A percentile compares a stretch with the other conserved stretches of the same genome.
Conservation (phyloP, 805 yeast species). For the Maudiozyma serrabonitensis region DNA sequence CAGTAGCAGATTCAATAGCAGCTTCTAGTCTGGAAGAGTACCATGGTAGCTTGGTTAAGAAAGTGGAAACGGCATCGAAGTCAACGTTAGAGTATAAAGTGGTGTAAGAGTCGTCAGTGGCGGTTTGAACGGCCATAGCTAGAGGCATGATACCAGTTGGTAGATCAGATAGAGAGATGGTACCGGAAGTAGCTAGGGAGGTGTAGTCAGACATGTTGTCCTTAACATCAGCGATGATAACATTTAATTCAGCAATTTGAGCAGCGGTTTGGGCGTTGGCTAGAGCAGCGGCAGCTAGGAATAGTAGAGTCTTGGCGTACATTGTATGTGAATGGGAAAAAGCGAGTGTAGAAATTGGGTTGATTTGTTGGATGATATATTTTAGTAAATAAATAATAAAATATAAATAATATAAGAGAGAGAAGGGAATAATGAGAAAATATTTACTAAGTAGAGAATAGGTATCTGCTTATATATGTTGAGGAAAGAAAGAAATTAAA, state of each 20-base stretch:
- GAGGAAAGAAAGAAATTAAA: neutral
- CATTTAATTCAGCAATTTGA: slow-evolving; percentile 16
- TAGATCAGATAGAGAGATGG: slow-evolving; percentile 7
- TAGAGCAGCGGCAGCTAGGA: slow-evolving; percentile 15
- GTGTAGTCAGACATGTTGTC: slow-evolving; percentile 12
- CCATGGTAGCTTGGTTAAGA: slow-evolving; percentile 29
- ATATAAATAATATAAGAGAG: neutral
- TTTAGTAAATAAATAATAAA: neutral
- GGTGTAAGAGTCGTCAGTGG: slow-evolving; percentile 29
- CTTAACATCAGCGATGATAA: slow-evolving; percentile 15
- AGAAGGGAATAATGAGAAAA: neutral
- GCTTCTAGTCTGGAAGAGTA: slow-evolving; percentile 25
- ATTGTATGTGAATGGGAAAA: slow-evolving; percentile 1
- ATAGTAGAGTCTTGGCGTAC: slow-evolving; percentile 12
- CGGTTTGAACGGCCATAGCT: slow-evolving; percentile 18
- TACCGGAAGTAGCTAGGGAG: slow-evolving; percentile 9
- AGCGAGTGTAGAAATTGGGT: slow-evolving; percentile 6
- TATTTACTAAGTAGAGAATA: neutral
- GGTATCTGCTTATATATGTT: too few species aligned
- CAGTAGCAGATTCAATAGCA: slow-evolving; percentile 2
- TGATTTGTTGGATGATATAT: neutral
- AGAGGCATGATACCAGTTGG: slow-evolving; percentile 18
- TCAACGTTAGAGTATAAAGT: slow-evolving; percentile 24
- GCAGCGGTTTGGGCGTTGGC: slow-evolving; percentile 12
- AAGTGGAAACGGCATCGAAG: slow-evolving; percentile 17